Base-by-base conservation (phyloP, 2,329 filamentous ascomycete species). In the Alternaria alternata region DNA sequence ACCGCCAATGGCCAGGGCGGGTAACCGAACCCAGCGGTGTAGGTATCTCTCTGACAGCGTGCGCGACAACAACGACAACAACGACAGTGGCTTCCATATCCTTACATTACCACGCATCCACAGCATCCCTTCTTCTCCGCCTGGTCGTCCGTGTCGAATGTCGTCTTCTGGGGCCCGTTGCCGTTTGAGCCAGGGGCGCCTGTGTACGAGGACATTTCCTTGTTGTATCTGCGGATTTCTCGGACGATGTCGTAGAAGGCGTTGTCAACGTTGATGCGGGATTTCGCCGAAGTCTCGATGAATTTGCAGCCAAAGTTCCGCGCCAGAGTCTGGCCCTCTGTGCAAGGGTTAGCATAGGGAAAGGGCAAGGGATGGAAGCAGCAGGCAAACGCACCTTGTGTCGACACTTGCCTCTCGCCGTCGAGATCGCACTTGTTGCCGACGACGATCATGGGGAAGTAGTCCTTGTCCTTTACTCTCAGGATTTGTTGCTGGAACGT, bases 401-500 rank as follows among this genome's bases (percentile, higher is more conserved):
- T 90, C 67, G 92, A 91, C 61, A 99, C 95, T 75, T 94, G 91
- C 76, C 95, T 88, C 82, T 99, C 94, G 72, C 86, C 85, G 76
- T 97, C 94, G 79, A 99, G 84, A 92, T 99, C 95, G 83, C 94
- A 97, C 87, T 99, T 99, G 88, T 99, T 99, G 73, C 93, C 95
- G 42, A 98, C 95, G 46, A 99, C 92, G 59, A 98, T 97, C 85
- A 99, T 98, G 72, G 95, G 95, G 85, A 99, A 99, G 81, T 97
- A 97, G 83, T 99, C 95, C 88, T 97, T 98, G 85, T 98, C 95
- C 87, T 99, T 99, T 74, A 99, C 95, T 72, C 95, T 86, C 71
- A 99, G 86, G 78, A 99, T 99, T 82, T 99, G 95, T 85, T 98
- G 94, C 82, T 98, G 94, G 83, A 98, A 98, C 49, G 93, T 97